Evolutionary conservation across 2,329 filamentous ascomycete genomes (phyloP).

Genomic region (Talaromyces rugulosus): DNA sequence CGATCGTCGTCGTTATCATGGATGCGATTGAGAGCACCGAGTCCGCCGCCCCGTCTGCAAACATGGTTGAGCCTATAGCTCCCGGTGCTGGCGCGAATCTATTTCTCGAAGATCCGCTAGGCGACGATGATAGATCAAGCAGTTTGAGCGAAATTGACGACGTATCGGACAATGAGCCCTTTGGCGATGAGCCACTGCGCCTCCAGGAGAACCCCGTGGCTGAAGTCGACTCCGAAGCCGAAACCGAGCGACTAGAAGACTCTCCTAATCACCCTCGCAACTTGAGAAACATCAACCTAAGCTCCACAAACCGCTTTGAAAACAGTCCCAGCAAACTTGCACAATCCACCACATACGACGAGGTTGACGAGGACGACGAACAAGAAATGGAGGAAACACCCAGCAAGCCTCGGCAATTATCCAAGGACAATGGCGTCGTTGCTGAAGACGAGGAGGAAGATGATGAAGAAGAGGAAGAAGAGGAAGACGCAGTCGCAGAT

Average conservation of each 20-base stretch:
- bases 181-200: conserved; percentile 48
- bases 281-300: conserved; percentile 59
- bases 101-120: conserved; percentile 38
- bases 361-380: conserved; percentile 50
- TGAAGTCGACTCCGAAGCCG: conserved; percentile 75
- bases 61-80: conserved; percentile 28
- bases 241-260: conserved; percentile 87
- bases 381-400: conserved; percentile 38
- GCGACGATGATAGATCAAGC: conserved; percentile 73
- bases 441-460: conserved; percentile 19
- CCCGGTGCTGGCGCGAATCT: conserved; percentile 34
- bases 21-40: conserved; percentile 37
- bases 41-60: conserved; percentile 29
- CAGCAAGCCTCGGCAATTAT: conserved; percentile 32
- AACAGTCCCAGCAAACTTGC: conserved; percentile 74
- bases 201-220: conserved; percentile 50
- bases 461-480: conserved; percentile 17
- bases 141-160: conserved; percentile 91
- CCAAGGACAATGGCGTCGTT: conserved; percentile 28
- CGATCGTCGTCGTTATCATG: conserved; percentile 23
- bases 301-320: conserved; percentile 53
- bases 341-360: conserved; percentile 48
- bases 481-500: conserved; percentile 17
- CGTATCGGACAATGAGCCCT: conserved; percentile 62
- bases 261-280: conserved; percentile 67